Percentiles rank a stretch among this genome's conserved stretches.
phyloP scores from a whole-genome alignment of 2,329 filamentous ascomycete species.

The Penicillium italicum region DNA sequence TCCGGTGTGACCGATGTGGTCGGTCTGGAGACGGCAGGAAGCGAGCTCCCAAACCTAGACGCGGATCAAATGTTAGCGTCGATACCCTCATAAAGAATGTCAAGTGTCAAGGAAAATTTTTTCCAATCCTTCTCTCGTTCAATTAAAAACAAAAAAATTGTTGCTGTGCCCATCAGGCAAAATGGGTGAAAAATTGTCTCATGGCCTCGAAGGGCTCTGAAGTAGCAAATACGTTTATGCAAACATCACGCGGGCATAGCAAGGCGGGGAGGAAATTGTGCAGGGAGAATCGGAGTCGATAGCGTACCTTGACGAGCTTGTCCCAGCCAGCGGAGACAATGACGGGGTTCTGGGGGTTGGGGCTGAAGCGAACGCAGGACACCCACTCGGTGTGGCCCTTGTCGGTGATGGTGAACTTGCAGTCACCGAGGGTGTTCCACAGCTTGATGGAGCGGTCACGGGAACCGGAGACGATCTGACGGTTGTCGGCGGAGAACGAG shows the following conservation, averaged over 20 bases:
- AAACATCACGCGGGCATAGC: slow-evolving; percentile 75
- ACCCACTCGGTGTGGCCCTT: slow-evolving; percentile 99
- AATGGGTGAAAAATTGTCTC: slow-evolving; percentile 91
- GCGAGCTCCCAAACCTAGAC: slow-evolving; percentile 96
- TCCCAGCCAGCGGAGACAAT: slow-evolving; percentile 99
- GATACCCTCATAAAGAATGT: slow-evolving; percentile 4
- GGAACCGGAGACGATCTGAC: slow-evolving; percentile 98
- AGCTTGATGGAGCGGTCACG: slow-evolving; percentile 99
- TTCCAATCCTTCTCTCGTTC: slow-evolving; percentile 15
- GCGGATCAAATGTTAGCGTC: slow-evolving; percentile 21
- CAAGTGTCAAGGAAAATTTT: slow-evolving; percentile 10
- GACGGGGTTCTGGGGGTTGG: slow-evolving; percentile 99
- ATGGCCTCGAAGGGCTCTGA: slow-evolving; percentile 93
- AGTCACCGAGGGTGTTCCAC: slow-evolving; percentile 99
- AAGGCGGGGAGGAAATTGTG: slow-evolving; percentile 17
- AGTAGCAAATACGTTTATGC: slow-evolving; percentile 99
- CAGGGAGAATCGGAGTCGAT: slow-evolving; percentile 8
- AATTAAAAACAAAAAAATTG: slow-evolving; percentile 16
- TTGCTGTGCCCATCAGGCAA: slow-evolving; percentile 40
- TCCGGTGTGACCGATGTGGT: slow-evolving; percentile 99
- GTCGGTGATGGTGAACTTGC: slow-evolving; percentile 99
- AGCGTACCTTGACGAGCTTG: slow-evolving; percentile 98
- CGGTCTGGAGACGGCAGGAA: slow-evolving; percentile 98
- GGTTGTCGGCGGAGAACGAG: slow-evolving; percentile 99
- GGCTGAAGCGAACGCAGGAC: slow-evolving; percentile 98